Evolutionary conservation across 164 flowering plant genomes (phyloP), one percentile per base, ranked within the genome.

Genomic region (Chloranthus sessilifolius): DNA sequence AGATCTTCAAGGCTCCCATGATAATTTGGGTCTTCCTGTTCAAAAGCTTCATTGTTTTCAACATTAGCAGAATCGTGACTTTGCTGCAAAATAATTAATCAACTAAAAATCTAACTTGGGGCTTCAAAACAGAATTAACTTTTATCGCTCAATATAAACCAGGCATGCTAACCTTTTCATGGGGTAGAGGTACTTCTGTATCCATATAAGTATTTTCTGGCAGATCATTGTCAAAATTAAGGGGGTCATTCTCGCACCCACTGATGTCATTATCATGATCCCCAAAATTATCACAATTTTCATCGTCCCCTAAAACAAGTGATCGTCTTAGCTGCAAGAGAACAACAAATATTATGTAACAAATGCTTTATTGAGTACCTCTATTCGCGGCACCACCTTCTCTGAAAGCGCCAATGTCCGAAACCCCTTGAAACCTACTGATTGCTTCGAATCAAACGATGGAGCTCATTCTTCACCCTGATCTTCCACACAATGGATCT

Each of bases 1-100:
- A 92, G 87, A 68, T 83, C 96, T 78, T 92, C 98, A 33, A 88
- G 78, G 64, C 44, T 83, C 57, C 75, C 69, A 38, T 79, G 75
- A 65, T 72, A 58, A 50, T 59, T 61, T 11, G 67, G 69, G 59
- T 58, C 76, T 50, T 70, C 79, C 40, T 37, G 50, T 9, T 38
- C 69, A 50, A 47, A 63, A 42, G 61, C 67, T 19, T 67, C 73
- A 63, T 64, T 51, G 15, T 20, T 14, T 36, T 65, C 73, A 60
- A 66, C 60, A 8, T 47, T 40, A 52, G 36, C 56, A 38, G 45
- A 59, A 47, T 43, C 71, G 55, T 55, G 69, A 52, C 59, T 76
- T 45, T 61, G 64, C 95, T 79, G 77, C 60, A 45, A 15, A 59
- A 59, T 65, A 21, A 49, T 47, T 41, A 60, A 14, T 7, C 11